Evolutionary conservation across 1,284 basidiomycete genomes (phyloP), one percentile per base, ranked within the genome.

Genomic region (Sporisorium reilianum): DNA sequence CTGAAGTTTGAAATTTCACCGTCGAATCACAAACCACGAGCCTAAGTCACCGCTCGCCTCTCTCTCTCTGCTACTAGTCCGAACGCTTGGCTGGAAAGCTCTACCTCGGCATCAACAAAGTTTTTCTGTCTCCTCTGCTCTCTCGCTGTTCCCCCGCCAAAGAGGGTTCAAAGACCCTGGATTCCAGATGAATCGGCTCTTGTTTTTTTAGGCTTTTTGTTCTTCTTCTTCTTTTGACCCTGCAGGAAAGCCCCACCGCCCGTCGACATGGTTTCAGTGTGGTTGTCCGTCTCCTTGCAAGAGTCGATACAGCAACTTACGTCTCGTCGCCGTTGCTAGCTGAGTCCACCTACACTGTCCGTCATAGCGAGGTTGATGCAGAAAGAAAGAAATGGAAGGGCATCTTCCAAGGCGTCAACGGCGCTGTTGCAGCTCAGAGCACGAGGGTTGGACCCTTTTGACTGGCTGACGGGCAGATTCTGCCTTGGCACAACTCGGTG

Each of bases 401-500:
- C 28, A 30, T 30, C 26, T 11, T 30, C 16, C 1, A 28, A 28
- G 8, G 8, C 22, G 45, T 25, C 16, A 5, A 46, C n/a, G 14
- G 23, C 3, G 12, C 12, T 5, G 20, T 14, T 45, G 18, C 30
- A 34, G 10, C 16, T n/a, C 6, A 36, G 30, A 22, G 28, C 26
- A n/a, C 45, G 28, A 30, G 18, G 18, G 5, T n/a, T 18, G 26
- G 26, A 30, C 26, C 32, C 20, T 30, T 11, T 50, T n/a, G 10
- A 26, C n/a, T 41, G n/a, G 38, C 38, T 41, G 48, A 14, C 16
- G 16, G 18, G 23, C 44, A 14, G 23, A 3, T 16, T 11, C 18
- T 53, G 51, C 41, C 53, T 45, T 55, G 53, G 53, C 41, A 32
- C 41, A 55, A 53, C 52, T 53, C 38, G 40, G 26, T 30, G 23